Conservation (phyloP, 257 asterid genomes). For the Solanum acaule region DNA sequence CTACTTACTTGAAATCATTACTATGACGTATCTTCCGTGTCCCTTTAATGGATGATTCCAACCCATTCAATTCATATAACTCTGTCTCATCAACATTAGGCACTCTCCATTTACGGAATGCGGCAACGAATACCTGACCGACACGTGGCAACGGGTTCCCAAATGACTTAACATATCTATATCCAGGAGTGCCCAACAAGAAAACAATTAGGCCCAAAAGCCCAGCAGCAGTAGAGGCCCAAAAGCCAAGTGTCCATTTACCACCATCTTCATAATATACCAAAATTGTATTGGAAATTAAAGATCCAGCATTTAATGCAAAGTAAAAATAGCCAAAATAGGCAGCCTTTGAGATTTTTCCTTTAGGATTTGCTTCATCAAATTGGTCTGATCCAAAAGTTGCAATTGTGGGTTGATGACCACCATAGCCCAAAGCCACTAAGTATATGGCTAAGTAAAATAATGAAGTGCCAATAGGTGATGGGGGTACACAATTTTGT, state of each 20-base stretch:
- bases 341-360: constrained; percentile 17
- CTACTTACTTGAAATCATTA: constrained; percentile 36
- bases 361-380: constrained; percentile 27
- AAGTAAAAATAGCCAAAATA: constrained; percentile 67
- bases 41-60: constrained; percentile 44
- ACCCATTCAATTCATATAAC: constrained; percentile 48
- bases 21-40: constrained; percentile 57
- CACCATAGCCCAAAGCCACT: constrained; percentile 79
- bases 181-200: constrained; percentile 36
- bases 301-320: constrained; percentile 59
- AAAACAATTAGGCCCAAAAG: constrained; percentile 24
- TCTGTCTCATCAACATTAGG: constrained; percentile 1
- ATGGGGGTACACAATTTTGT: constrained; percentile 8
- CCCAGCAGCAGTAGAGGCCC: constrained; percentile 53
- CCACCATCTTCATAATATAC: constrained; percentile 71
- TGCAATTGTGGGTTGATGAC: constrained; percentile 78
- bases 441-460: constrained; percentile 63
- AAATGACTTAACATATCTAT: constrained; percentile 34
- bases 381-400: constrained; percentile 81
- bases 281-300: constrained; percentile 60
- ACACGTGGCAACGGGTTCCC: constrained; percentile 70
- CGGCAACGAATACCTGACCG: constrained; percentile 51
- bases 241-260: constrained; percentile 57
- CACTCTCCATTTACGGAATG: constrained; percentile 21
- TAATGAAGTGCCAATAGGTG: constrained; percentile 9